Base-by-base conservation (phyloP, 345 rosid species). In the Cochlearia excelsa region DNA sequence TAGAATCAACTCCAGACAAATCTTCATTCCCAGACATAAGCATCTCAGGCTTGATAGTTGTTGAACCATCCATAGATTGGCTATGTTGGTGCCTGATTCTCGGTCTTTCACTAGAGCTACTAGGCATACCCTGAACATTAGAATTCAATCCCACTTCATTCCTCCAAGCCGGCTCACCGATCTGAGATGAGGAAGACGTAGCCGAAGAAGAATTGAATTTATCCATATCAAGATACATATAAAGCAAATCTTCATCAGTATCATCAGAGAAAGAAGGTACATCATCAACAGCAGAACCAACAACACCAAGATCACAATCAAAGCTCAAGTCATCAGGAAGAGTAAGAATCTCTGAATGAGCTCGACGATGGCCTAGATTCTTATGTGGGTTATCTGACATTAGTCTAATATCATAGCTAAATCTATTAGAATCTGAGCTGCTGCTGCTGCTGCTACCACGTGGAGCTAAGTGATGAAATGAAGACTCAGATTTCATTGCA, bases 321-420 rank as follows among this genome's bases (percentile, higher is more conserved):
- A 91, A 84, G 82, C 84, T 82, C n/a, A 91, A 78, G 70, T 88
- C 96, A 67, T 88, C 95, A 33, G 98, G 95, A 4, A 84, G 88
- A 42, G 82, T 85, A 30, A 91, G 85, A 64, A 91, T 88, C 66
- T 91, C 98, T 0, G 98, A 91, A 75, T 88, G 96, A 47, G 95
- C 90, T 33, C 98, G 84, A 4, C 98, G 88, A 30, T 91, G 98
- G 33, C 98, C 95, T 9, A 75, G n/a, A 7, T 84, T 82, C 88
- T 79, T 88, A 0, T 79, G 80, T 6, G 96, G 96, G 51, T 85
- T 80, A 79, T 88, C 96, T 3, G 80, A 71, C 96, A 91, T 85
- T 64, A 80, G 79, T 74, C 88, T 86, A 5, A 88, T 75, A 62
- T 85, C 96, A 53, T 80, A 78, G 68, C 93, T 80, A 59, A 81